Percentiles rank a stretch among this genome's conserved stretches.
phyloP scores from a whole-genome alignment of 352 stramenopile species.

The Halophytophthora batemanensis region DNA sequence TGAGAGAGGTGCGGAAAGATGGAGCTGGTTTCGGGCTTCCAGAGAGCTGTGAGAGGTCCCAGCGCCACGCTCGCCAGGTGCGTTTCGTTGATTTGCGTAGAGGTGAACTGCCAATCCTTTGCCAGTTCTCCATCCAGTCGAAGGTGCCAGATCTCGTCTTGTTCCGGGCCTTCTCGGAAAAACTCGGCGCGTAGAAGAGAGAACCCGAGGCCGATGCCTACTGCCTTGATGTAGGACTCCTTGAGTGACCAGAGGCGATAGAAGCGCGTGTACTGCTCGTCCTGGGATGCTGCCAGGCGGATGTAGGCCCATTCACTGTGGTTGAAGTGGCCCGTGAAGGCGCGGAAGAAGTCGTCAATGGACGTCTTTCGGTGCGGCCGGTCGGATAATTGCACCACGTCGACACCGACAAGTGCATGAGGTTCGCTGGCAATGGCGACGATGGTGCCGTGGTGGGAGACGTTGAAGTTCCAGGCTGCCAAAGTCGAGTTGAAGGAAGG shows the following conservation, averaged over 20 bases:
- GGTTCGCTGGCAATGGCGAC: slow-evolving; percentile 58
- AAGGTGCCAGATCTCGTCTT: slow-evolving; percentile 30
- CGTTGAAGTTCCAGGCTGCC: slow-evolving; percentile 81
- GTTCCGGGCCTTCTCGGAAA: neutral
- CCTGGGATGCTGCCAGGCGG: slow-evolving; percentile 15
- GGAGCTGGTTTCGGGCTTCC: slow-evolving; percentile 40
- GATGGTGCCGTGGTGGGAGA: slow-evolving; percentile 70
- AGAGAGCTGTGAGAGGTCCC: slow-evolving; percentile 41
- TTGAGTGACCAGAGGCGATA: slow-evolving; percentile 79
- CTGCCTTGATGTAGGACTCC: slow-evolving; percentile 72
- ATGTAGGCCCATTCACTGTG: slow-evolving; percentile 60
- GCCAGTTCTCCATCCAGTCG: slow-evolving; percentile 35
- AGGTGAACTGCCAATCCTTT: slow-evolving; percentile 43
- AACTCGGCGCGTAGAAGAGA: slow-evolving; percentile 58
- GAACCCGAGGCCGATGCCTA: slow-evolving; percentile 70
- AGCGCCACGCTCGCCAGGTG: slow-evolving; percentile 51
- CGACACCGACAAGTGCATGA: slow-evolving; percentile 52
- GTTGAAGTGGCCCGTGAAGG: slow-evolving; percentile 61
- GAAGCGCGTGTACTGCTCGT: slow-evolving; percentile 39
- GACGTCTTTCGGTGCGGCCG: slow-evolving; percentile 28
- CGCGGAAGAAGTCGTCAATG: slow-evolving; percentile 48
- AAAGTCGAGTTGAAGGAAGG: slow-evolving; percentile 1
- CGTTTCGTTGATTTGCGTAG: slow-evolving; percentile 20
- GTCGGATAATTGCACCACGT: slow-evolving; percentile 61
- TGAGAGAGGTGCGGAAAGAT: slow-evolving; percentile 23